Evolutionary conservation across 202 grass and related monocot species (phyloP), one percentile per base, ranked within the genome.

Genomic region (Eragrostis tef): DNA sequence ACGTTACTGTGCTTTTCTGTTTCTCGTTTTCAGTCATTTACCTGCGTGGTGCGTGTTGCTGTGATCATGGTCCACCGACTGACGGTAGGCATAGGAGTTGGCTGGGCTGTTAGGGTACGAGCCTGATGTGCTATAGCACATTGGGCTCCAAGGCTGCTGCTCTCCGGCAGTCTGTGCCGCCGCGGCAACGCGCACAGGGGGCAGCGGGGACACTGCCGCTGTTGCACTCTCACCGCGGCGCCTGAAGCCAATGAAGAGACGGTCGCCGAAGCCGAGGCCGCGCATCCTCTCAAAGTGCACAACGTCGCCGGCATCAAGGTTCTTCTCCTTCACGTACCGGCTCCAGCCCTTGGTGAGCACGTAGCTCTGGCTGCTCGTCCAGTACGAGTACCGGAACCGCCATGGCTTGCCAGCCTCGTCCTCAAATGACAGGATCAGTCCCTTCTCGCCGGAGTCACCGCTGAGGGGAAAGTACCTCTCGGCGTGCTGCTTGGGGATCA

Each of bases 291-390:
- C 87, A 26, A 97, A 97, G 81, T 85, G 70, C 36, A 97, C 91
- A 1, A 94, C 85, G 44, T 97, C 94, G 46, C 91, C 94, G 6
- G 91, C 89, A 11, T 90, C 89, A 3, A 97, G 94, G n/a, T 50
- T 88, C 81, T 97, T 97, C 81, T 97, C 94, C 88, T 94, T 97
- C 73, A 97, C 90, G 75, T 92, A 97, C 54, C 94, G 88, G 81
- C 92, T 97, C 94, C 94, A 97, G 45, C 94, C 94, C 74, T 92
- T 94, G 86, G 94, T 97, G 36, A 97, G 75, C 70, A 97, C 94
- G 83, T 97, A 97, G 86, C 92, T 97, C 87, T 97, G 91, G 90
- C 91, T 97, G 82, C 94, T 97, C 5, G 90, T 92, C 94, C 94
- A 97, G 84, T 97, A 97, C 11, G 91, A 94, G 86, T 97, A 97